Evolutionary conservation across 768 basidiomycete species (phyloP).

Genomic region (Podaxis sp.): DNA sequence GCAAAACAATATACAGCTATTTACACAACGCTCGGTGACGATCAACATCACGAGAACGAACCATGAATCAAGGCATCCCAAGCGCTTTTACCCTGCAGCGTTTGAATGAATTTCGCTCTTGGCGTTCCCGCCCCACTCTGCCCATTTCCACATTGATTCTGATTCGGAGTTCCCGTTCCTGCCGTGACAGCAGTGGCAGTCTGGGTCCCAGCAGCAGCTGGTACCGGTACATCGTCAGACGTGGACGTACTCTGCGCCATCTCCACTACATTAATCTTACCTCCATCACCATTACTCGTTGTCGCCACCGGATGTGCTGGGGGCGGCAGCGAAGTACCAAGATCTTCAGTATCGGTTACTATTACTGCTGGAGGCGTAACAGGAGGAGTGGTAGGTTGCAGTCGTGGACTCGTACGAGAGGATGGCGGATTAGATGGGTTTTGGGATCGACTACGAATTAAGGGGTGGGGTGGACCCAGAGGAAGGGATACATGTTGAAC

Average conservation of each 20-base stretch:
- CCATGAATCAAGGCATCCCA: constrained; percentile 72
- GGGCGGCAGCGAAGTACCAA: background rate
- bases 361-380: constrained; percentile 2
- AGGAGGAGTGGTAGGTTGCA: constrained; percentile 3
- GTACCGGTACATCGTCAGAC: background rate
- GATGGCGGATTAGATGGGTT: constrained; percentile 1
- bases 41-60: constrained; percentile 48
- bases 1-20: background rate
- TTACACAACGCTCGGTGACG: background rate
- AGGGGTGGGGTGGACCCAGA: background rate
- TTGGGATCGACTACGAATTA: constrained; percentile 8
- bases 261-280: background rate
- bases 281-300: constrained; percentile 4
- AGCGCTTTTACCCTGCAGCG: constrained; percentile 58
- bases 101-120: constrained; percentile 51
- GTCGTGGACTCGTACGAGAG: constrained; percentile 5
- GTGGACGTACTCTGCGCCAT: background rate
- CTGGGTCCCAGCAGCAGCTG: background rate
- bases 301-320: background rate
- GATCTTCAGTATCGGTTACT: constrained; percentile 7
- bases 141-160: constrained; percentile 12
- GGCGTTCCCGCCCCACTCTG: constrained; percentile 29
- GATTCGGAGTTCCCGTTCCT: background rate
- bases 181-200: background rate
- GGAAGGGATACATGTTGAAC: background rate